Evolutionary conservation across 495 filamentous ascomycete species (phyloP).

Genomic region (Xeromyces bisporus): DNA sequence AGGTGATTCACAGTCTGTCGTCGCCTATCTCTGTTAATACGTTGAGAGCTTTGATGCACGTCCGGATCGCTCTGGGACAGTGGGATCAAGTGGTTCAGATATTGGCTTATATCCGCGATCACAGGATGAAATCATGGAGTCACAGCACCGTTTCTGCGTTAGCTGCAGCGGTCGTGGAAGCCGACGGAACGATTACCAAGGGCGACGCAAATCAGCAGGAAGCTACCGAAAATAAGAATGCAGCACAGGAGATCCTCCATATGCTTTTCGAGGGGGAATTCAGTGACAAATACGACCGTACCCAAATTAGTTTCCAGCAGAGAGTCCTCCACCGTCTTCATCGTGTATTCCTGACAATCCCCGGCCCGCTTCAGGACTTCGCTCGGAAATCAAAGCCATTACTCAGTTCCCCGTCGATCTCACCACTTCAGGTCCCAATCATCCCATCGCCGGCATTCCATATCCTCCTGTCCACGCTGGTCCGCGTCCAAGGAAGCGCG

Average conservation of each 20-base stretch:
- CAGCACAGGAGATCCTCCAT: constrained; percentile 12
- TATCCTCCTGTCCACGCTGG: constrained; percentile 27
- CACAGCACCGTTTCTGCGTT: constrained; percentile 28
- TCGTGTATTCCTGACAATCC: constrained; percentile 13
- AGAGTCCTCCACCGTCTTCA: constrained; percentile 13
- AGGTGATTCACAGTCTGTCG: constrained; percentile 21
- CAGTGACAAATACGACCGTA: constrained; percentile 9
- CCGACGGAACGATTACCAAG: constrained; percentile 12
- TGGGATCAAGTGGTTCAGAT: constrained; percentile 32
- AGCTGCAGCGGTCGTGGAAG: constrained; percentile 24
- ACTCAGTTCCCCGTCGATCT: constrained; percentile 3
- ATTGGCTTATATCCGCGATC: constrained; percentile 24
- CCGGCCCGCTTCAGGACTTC: constrained; percentile 10
- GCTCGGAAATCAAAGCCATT: constrained; percentile 7
- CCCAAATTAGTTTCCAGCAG: constrained; percentile 11
- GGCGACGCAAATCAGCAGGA: constrained; percentile 2
- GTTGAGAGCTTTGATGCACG: constrained; percentile 32
- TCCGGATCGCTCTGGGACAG: constrained; percentile 26
- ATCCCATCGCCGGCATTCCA: constrained; percentile 30
- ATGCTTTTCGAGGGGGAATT: constrained; percentile 20
- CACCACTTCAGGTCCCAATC: constrained; percentile 9
- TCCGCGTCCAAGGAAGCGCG: constrained; percentile 27
- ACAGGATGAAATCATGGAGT: constrained; percentile 28
- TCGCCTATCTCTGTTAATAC: constrained; percentile 26
- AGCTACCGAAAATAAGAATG: constrained; percentile 2